phyloP scores from a whole-genome alignment of 1,284 basidiomycete genomes.

The Boletus holoroseus region DNA sequence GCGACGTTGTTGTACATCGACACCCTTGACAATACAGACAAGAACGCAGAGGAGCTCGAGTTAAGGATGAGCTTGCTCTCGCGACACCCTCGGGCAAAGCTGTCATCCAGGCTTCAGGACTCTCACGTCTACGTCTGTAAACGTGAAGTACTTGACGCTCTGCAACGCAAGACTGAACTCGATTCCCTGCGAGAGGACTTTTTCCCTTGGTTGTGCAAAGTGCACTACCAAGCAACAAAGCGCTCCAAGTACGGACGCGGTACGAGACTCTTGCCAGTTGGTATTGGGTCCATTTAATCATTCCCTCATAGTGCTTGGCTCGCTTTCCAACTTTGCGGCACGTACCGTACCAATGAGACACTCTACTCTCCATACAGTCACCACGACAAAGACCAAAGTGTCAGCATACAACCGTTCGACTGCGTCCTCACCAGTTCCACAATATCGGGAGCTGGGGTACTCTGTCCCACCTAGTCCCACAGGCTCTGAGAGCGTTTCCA shows the following conservation, averaged over 20 bases:
- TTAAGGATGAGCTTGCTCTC: slow-evolving; percentile 69
- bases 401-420: slow-evolving; percentile 5
- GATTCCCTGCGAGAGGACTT: slow-evolving; percentile 84
- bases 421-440: slow-evolving; percentile 24
- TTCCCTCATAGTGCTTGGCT: slow-evolving; percentile 19
- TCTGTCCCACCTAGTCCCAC: slow-evolving; percentile 43
- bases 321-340: slow-evolving; percentile 14
- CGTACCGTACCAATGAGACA: slow-evolving; percentile 47
- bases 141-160: slow-evolving; percentile 65
- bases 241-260: slow-evolving; percentile 53
- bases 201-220: slow-evolving; percentile 83
- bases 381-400: slow-evolving; percentile 14
- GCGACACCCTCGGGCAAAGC: slow-evolving; percentile 65
- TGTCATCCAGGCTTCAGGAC: slow-evolving; percentile 73
- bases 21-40: slow-evolving; percentile 61
- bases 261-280: slow-evolving; percentile 26
- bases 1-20: slow-evolving; percentile 70
- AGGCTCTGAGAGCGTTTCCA: slow-evolving; percentile 37
- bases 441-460: slow-evolving; percentile 18
- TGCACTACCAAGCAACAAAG: slow-evolving; percentile 65
- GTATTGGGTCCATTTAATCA: not conserved
- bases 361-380: slow-evolving; percentile 44
- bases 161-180: slow-evolving; percentile 63
- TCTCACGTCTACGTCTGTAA: slow-evolving; percentile 89
- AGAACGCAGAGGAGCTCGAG: slow-evolving; percentile 64